Percentiles rank a stretch among this genome's conserved stretches.
Evolutionary conservation across 768 basidiomycete genomes (phyloP).

Genomic region (Calocybe cyanea): DNA sequence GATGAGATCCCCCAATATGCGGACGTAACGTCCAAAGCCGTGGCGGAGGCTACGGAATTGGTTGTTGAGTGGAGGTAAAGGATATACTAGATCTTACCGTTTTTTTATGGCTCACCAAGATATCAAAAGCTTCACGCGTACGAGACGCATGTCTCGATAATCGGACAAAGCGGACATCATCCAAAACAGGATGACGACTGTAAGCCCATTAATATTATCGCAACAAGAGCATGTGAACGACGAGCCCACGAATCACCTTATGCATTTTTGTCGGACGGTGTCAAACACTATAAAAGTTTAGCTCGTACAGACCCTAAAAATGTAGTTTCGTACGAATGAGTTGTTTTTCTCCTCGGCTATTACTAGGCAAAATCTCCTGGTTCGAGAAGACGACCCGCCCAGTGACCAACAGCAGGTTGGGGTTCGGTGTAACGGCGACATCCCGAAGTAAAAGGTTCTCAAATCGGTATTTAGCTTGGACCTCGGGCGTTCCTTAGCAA

Average conservation of each 20-base stretch:
- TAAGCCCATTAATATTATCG: not conserved
- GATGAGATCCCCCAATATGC: not conserved
- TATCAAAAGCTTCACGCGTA: conserved; percentile 6
- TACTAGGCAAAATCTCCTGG: conserved; percentile 2
- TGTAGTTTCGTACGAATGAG: conserved; percentile 9
- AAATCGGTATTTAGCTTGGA: conserved; percentile 5
- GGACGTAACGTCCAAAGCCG: conserved; percentile 9
- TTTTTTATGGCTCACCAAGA: conserved; percentile 10
- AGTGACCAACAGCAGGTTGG: conserved; percentile 7
- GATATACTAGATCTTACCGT: not conserved
- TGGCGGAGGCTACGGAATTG: conserved; percentile 3
- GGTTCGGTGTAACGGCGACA: conserved; percentile 9
- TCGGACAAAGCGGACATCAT: conserved; percentile 10
- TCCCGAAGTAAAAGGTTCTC: conserved; percentile 9
- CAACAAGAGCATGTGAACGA: not conserved
- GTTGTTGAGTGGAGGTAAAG: not conserved
- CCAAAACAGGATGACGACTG: conserved; percentile 9
- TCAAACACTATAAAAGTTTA: conserved; percentile 8
- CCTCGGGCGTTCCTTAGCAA: not conserved
- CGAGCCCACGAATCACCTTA: not conserved
- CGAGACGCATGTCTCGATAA: not conserved
- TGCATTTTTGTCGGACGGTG: not conserved
- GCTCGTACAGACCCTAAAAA: not conserved
- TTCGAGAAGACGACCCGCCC: conserved; percentile 6
- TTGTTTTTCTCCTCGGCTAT: conserved; percentile 14